Evolutionary conservation across 23 red algal species (phyloP).

Genomic region (Chondrus crispus): DNA sequence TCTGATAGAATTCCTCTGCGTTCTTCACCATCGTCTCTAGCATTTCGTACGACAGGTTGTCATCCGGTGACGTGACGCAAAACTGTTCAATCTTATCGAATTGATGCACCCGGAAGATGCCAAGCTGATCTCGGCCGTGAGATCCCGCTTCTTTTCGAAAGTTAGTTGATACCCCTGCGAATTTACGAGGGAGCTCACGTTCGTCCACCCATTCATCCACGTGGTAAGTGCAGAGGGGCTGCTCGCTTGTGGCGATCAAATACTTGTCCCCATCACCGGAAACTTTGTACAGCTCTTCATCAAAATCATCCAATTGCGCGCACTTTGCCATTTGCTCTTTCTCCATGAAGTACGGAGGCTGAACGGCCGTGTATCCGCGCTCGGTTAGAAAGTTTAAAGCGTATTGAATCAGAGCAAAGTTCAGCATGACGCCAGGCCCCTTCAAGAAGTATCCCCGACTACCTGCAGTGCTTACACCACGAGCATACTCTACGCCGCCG

Average conservation of each 20-base stretch:
- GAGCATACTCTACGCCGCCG: conserved; percentile 90
- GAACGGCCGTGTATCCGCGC: conserved; percentile 69
- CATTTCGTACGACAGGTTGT: conserved; percentile 71
- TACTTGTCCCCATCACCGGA: conserved; percentile 84
- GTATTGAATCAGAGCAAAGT: conserved; percentile 93
- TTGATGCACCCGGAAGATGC: conserved; percentile 99
- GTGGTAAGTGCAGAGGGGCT: conserved; percentile 92
- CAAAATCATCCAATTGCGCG: conserved; percentile 98
- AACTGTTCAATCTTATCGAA: conserved; percentile 99
- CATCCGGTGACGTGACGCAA: conserved; percentile 80
- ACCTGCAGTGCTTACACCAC: conserved; percentile 79
- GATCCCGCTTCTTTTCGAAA: conserved; percentile 98
- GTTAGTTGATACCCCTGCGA: conserved; percentile 86
- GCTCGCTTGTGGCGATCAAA: conserved; percentile 97
- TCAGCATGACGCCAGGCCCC: conserved; percentile 84
- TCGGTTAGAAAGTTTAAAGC: conserved; percentile 73
- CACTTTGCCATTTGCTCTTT: conserved; percentile 94
- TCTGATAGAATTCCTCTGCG: conserved; percentile 97
- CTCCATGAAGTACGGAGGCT: conserved; percentile 98
- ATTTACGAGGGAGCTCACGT: conserved; percentile 67
- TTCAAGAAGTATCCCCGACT: conserved; percentile 95
- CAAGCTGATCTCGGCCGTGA: conserved; percentile 97
- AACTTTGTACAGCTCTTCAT: conserved; percentile 99
- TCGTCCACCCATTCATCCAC: conserved; percentile 92
- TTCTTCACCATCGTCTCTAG: conserved; percentile 69